A percentile compares a stretch with the other conserved stretches of the same genome.
These are phyloP conservation scores for Bocquillonia castaneifolia DNA, from an alignment of 441 rosid species.

Conservation along the genomic window DNA sequence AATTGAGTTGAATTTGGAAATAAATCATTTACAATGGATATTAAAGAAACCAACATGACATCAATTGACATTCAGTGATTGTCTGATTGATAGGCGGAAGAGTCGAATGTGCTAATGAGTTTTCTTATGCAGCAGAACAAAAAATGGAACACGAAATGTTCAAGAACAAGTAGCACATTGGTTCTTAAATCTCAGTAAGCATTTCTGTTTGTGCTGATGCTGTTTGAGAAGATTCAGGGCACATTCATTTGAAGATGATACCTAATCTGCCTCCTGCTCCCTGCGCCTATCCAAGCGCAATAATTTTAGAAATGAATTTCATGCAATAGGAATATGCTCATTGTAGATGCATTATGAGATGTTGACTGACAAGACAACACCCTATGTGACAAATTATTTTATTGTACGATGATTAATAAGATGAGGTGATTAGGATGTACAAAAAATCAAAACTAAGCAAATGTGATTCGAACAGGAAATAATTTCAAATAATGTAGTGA, in stretches of 20 bases:
- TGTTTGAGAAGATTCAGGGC: not conserved
- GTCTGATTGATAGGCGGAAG: not conserved
- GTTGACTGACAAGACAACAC: too few species aligned
- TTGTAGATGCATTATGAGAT: too few species aligned
- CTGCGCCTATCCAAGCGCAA: not conserved
- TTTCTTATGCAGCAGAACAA: not conserved
- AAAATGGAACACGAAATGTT: not conserved
- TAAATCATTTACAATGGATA: not conserved
- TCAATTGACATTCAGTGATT: too few species aligned
- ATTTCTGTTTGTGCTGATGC: conserved; percentile 3
- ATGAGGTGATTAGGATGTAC: too few species aligned
- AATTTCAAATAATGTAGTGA: not conserved
- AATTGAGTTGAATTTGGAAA: not conserved
- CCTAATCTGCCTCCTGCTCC: not conserved
- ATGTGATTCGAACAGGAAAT: not conserved
- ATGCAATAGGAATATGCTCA: not conserved
- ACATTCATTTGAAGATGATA: not conserved
- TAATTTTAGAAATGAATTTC: not conserved
- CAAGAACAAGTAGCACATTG: not conserved
- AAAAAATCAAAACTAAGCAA: too few species aligned
- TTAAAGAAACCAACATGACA: too few species aligned
- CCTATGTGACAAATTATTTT: too few species aligned
- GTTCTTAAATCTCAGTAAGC: conserved; percentile 15
- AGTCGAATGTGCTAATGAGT: not conserved
- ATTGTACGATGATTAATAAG: too few species aligned